Conservation (phyloP, 495 filamentous ascomycete genomes). For the Penicillium flavigenum region DNA sequence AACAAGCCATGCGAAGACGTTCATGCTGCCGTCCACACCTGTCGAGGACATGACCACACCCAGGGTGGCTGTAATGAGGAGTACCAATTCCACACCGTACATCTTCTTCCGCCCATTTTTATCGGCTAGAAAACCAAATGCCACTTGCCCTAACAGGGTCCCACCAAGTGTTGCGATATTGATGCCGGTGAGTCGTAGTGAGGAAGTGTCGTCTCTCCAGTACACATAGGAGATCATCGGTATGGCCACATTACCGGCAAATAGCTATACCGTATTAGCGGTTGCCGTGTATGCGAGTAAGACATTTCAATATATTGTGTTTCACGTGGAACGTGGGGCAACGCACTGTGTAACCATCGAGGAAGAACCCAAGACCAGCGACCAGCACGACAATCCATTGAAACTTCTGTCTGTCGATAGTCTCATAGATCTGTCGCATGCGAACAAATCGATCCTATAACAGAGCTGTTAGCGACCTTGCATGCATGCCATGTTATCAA, state of each 20-base stretch:
- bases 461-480: background rate
- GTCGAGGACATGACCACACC: constrained; percentile 52
- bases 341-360: constrained; percentile 65
- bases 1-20: constrained; percentile 54
- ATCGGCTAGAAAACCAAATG: constrained; percentile 65
- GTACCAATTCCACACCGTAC: constrained; percentile 63
- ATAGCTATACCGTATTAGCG: constrained; percentile 40
- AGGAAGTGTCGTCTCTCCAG: constrained; percentile 48
- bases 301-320: background rate
- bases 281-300: background rate
- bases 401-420: constrained; percentile 47
- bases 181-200: constrained; percentile 47
- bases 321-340: background rate
- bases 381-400: constrained; percentile 56
- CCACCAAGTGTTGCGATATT: constrained; percentile 61
- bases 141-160: constrained; percentile 57
- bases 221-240: constrained; percentile 64
- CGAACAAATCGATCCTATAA: constrained; percentile 48
- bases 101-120: constrained; percentile 59
- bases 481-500: background rate
- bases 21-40: constrained; percentile 50
- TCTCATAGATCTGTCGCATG: constrained; percentile 50
- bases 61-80: constrained; percentile 56
- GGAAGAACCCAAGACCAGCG: constrained; percentile 66
- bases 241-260: constrained; percentile 63